Conservation (phyloP, 805 yeast species). For the Nakazawaea wickerhamii region DNA sequence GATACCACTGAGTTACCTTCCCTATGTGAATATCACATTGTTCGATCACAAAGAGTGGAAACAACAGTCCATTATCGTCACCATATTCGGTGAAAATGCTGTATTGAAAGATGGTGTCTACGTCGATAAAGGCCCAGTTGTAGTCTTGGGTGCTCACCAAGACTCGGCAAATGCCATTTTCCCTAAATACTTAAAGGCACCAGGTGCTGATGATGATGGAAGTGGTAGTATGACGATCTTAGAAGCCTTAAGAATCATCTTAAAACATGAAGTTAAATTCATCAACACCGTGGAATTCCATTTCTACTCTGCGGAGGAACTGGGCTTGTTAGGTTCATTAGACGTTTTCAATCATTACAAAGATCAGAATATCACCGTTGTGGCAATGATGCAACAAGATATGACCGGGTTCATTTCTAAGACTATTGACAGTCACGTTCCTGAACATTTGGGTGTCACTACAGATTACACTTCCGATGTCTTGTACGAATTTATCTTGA, state of each 20-base stretch:
- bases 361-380: conserved; percentile 43
- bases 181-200: conserved; percentile 67
- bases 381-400: conserved; percentile 89
- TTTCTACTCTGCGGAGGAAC: conserved; percentile 94
- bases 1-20: conserved; percentile 19
- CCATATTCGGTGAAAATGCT: conserved; percentile 44
- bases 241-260: conserved; percentile 66
- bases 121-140: conserved; percentile 30
- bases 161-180: conserved; percentile 75
- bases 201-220: conserved; percentile 96
- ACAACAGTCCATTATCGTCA: conserved; percentile 71
- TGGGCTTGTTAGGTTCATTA: conserved; percentile 80
- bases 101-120: conserved; percentile 27
- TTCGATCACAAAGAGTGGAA: conserved; percentile 66
- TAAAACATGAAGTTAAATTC: conserved; percentile 18
- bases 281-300: conserved; percentile 84
- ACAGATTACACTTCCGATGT: conserved; percentile 56
- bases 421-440: conserved; percentile 42
- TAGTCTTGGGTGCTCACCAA: conserved; percentile 85
- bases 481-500: conserved; percentile 57
- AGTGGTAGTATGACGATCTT: conserved; percentile 77
- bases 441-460: conserved; percentile 74
- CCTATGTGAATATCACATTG: conserved; percentile 34
- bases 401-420: conserved; percentile 78
- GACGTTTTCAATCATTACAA: conserved; percentile 63